These are phyloP conservation scores for Cladobotryum protrusum DNA, from an alignment of 2,329 filamentous ascomycete genomes.

Conservation along the genomic window DNA sequence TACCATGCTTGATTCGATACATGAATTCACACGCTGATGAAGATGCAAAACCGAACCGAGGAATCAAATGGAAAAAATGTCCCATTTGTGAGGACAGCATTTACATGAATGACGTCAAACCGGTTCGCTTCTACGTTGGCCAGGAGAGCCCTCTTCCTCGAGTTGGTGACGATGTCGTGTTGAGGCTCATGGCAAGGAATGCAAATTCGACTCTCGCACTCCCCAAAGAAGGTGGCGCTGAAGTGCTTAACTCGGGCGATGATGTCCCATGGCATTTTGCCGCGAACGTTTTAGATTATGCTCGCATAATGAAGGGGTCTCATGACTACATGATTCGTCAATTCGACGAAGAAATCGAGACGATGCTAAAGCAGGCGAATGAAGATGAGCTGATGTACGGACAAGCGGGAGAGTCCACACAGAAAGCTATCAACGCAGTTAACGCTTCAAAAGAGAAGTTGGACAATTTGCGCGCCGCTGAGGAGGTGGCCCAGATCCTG, in stretches of 20 bases:
- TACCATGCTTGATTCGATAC: conserved; percentile 88
- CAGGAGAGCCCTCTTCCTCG: conserved; percentile 76
- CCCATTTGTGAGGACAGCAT: conserved; percentile 92
- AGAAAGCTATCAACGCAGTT: conserved; percentile 72
- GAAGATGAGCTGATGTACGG: conserved; percentile 90
- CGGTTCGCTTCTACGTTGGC: conserved; percentile 84
- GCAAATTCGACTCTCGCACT: conserved; percentile 79
- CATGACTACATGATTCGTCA: conserved; percentile 80
- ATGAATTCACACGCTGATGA: conserved; percentile 78
- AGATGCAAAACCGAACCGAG: conserved; percentile 61
- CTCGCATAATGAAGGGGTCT: conserved; percentile 90
- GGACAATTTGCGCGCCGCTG: conserved; percentile 33
- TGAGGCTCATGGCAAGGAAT: conserved; percentile 77
- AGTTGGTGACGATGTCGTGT: conserved; percentile 81
- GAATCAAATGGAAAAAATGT: conserved; percentile 83
- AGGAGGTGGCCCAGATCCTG: conserved; percentile 13
- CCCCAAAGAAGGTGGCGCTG: conserved; percentile 70
- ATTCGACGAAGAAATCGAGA: conserved; percentile 70
- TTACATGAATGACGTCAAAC: conserved; percentile 83
- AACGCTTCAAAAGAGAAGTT: conserved; percentile 70
- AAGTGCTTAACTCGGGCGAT: conserved; percentile 61
- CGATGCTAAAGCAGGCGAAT: conserved; percentile 68
- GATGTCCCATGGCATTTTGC: conserved; percentile 94
- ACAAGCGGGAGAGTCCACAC: conserved; percentile 88
- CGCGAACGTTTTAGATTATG: conserved; percentile 90